Percentiles rank a stretch among this genome's conserved stretches.
phyloP scores from a whole-genome alignment of 768 basidiomycete genomes.

The Lyophyllum atratum region DNA sequence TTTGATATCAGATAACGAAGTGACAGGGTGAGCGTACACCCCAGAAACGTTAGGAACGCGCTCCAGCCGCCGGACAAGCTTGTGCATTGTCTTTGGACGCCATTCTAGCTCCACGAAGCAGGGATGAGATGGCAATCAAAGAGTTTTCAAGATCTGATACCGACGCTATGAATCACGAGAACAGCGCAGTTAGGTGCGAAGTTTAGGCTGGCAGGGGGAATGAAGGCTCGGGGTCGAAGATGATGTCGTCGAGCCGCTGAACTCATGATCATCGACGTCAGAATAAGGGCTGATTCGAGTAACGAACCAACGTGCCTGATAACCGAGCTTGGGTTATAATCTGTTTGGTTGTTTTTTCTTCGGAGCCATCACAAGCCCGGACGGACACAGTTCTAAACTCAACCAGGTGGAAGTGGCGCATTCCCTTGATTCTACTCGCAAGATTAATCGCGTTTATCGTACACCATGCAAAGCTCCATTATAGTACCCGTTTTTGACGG shows the following conservation, averaged over 20 bases:
- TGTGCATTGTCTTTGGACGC: background rate
- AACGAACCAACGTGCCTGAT: background rate
- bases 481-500: background rate
- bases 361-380: background rate
- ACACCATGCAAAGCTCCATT: background rate
- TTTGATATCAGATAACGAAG: background rate
- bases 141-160: background rate
- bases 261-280: too few species aligned
- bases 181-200: background rate
- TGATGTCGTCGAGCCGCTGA: too few species aligned
- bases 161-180: background rate
- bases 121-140: background rate
- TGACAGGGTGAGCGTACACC: background rate
- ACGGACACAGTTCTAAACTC: too few species aligned
- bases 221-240: background rate
- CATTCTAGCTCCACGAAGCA: background rate
- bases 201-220: background rate
- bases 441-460: background rate
- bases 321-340: background rate
- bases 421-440: background rate
- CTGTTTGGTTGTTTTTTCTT: background rate
- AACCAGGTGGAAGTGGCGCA: background rate
- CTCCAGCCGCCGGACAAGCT: background rate
- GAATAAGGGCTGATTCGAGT: too few species aligned
- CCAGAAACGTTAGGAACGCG: background rate